Percentiles rank a stretch among this genome's conserved stretches.
These are phyloP conservation scores for Plasmodium blacklocki DNA, from an alignment of 169 alveolate genomes.

Conservation along the genomic window DNA sequence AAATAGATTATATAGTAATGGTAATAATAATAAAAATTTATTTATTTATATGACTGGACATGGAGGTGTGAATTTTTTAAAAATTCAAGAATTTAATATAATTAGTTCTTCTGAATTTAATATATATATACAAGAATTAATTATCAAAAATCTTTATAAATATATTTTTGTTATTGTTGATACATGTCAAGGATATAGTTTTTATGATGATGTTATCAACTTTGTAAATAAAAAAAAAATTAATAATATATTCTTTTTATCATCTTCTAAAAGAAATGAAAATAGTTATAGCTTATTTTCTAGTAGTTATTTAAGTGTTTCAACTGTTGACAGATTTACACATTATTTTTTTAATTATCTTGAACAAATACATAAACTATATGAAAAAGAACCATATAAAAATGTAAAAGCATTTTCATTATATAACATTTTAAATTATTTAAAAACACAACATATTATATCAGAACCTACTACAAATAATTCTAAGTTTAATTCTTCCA, in stretches of 20 bases:
- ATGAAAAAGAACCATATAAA: conserved; percentile 60
- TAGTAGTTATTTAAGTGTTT: conserved; percentile 82
- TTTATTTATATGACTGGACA: conserved; percentile 86
- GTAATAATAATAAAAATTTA: conserved; percentile 71
- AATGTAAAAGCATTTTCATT: conserved; percentile 40
- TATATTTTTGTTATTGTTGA: conserved; percentile 79
- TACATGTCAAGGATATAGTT: conserved; percentile 86
- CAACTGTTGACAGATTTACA: conserved; percentile 85
- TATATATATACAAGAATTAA: conserved; percentile 79
- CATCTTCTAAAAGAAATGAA: conserved; percentile 81
- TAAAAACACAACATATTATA: conserved; percentile 56
- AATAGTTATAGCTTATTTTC: conserved; percentile 82
- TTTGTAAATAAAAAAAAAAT: conserved; percentile 79
- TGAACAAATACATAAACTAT: conserved; percentile 67
- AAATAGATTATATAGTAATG: conserved; percentile 49
- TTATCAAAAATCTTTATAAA: conserved; percentile 80
- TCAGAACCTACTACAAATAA: conserved; percentile 45
- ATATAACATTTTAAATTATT: conserved; percentile 53
- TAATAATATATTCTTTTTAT: conserved; percentile 66
- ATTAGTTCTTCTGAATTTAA: conserved; percentile 81
- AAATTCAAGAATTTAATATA: conserved; percentile 83
- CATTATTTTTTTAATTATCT: conserved; percentile 75
- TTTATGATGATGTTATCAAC: conserved; percentile 73
- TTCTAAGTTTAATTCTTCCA: conserved; percentile 46
- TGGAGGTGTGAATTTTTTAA: conserved; percentile 86